A percentile compares a stretch with the other conserved stretches of the same genome.
These are phyloP conservation scores for Hypoxylon sp. DNA, from an alignment of 2,329 filamentous ascomycete genomes.

Conservation along the genomic window DNA sequence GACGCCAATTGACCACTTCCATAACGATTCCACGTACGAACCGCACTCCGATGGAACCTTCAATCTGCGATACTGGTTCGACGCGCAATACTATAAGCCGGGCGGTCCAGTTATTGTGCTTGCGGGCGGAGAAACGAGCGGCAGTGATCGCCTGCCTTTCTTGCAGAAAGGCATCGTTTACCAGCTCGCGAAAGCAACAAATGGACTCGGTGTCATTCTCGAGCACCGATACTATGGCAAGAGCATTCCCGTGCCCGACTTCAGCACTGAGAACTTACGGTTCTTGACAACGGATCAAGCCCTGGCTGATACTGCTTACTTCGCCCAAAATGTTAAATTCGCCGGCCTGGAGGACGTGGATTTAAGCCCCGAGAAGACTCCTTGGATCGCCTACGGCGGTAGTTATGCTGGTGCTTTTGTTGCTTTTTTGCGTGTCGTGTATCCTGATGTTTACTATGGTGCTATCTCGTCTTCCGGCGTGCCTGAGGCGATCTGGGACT, in stretches of 20 bases:
- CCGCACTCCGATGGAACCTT: slow-evolving; percentile 80
- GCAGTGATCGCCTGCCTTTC: slow-evolving; percentile 74
- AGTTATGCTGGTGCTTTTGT: slow-evolving; percentile 87
- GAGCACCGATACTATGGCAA: slow-evolving; percentile 91
- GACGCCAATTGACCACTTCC: slow-evolving; percentile 83
- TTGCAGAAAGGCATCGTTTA: slow-evolving; percentile 84
- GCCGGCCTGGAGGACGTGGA: slow-evolving; percentile 77
- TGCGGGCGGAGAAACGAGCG: slow-evolving; percentile 78
- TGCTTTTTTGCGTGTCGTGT: slow-evolving; percentile 81
- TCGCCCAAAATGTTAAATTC: slow-evolving; percentile 80
- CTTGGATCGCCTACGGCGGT: slow-evolving; percentile 86
- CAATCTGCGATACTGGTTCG: slow-evolving; percentile 85
- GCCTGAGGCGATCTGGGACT: slow-evolving; percentile 82
- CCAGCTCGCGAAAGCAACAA: slow-evolving; percentile 77
- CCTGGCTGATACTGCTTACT: slow-evolving; percentile 85
- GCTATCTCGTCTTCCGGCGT: slow-evolving; percentile 87
- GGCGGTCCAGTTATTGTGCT: slow-evolving; percentile 88
- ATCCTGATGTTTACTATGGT: slow-evolving; percentile 84
- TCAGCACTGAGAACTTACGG: slow-evolving; percentile 78
- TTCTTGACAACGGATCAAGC: slow-evolving; percentile 89
- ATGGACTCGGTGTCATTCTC: slow-evolving; percentile 83
- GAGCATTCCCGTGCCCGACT: slow-evolving; percentile 77
- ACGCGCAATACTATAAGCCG: slow-evolving; percentile 79
- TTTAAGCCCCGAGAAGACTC: slow-evolving; percentile 74
- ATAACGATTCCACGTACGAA: slow-evolving; percentile 82